Conservation (phyloP, 2,329 filamentous ascomycete genomes). For the Colletotrichum nymphaeae region DNA sequence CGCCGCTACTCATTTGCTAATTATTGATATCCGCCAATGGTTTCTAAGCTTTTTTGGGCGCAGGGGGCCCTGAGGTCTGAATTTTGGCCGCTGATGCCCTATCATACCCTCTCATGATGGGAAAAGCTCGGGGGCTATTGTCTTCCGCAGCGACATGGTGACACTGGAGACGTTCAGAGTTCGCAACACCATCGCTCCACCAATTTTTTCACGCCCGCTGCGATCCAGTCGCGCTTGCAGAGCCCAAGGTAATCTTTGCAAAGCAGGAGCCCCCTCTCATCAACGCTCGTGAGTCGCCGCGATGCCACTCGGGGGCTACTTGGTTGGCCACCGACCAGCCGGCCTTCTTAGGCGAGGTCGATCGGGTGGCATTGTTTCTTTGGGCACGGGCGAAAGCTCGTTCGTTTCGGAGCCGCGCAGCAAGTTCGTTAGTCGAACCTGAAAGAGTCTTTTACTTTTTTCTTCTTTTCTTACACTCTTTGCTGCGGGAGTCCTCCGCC, state of each 20-base stretch:
- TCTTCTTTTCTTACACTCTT: not conserved
- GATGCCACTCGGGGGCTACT: constrained; percentile 31
- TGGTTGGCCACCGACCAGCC: constrained; percentile 33
- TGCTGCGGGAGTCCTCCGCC: constrained; percentile 20
- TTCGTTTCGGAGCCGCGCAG: constrained; percentile 25
- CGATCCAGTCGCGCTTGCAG: constrained; percentile 23
- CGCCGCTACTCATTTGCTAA: not conserved
- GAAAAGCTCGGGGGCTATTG: not conserved
- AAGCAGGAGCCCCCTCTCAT: not conserved
- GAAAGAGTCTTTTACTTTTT: not conserved
- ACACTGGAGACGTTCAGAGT: constrained; percentile 7
- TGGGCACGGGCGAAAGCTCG: constrained; percentile 6
- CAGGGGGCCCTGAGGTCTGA: not conserved
- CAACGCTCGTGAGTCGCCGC: constrained; percentile 18
- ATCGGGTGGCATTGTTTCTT: constrained; percentile 16
- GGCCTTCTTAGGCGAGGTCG: constrained; percentile 9
- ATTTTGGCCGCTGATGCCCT: not conserved
- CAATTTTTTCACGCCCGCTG: not conserved
- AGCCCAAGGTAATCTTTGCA: not conserved
- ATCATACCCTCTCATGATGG: not conserved
- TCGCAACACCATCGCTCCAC: constrained; percentile 27
- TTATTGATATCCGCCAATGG: not conserved
- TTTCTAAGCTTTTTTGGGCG: not conserved
- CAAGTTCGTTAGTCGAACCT: not conserved
- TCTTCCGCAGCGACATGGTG: not conserved